A percentile compares a stretch with the other conserved stretches of the same genome.
Evolutionary conservation across 495 filamentous ascomycete species (phyloP).

Genomic region (Ascodesmis nigricans): DNA sequence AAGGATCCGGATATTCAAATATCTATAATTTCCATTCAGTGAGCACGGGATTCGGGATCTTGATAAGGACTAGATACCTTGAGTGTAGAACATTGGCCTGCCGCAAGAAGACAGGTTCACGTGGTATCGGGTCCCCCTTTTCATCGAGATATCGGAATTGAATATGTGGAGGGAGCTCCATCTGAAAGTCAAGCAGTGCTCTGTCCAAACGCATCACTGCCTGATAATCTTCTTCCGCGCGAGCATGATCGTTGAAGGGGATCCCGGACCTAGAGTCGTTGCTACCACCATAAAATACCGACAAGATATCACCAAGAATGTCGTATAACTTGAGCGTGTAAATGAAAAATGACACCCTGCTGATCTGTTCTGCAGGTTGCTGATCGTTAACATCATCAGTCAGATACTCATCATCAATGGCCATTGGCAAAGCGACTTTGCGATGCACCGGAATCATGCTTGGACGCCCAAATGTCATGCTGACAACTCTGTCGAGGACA

Average conservation of each 20-base stretch:
- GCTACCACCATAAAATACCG: conserved; percentile 6
- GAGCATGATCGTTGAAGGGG: not conserved
- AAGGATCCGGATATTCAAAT: conserved; percentile 4
- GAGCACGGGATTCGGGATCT: not conserved
- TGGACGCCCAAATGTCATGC: conserved; percentile 24
- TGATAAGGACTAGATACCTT: not conserved
- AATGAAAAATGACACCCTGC: conserved; percentile 16
- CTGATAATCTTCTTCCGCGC: conserved; percentile 1
- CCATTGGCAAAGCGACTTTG: conserved; percentile 8
- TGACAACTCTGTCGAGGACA: conserved; percentile 23
- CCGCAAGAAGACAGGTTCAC: no score
- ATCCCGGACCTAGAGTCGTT: not conserved
- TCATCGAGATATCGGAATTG: not conserved
- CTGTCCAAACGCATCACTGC: conserved; percentile 1
- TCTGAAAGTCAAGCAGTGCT: conserved; percentile 2
- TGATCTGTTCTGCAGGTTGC: conserved; percentile 7
- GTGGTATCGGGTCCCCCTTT: no score
- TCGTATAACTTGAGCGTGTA: conserved; percentile 16
- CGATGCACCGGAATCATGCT: conserved; percentile 15
- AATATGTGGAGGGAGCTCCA: not conserved
- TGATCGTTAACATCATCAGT: conserved; percentile 7
- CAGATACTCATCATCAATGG: conserved; percentile 23
- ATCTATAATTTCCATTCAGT: not conserved
- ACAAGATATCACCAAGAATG: conserved; percentile 13
- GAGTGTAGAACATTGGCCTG: conserved; percentile 5